Evolutionary conservation across 2,329 filamentous ascomycete species (phyloP), one percentile per base, ranked within the genome.

Genomic region (Fusarium temperatum): DNA sequence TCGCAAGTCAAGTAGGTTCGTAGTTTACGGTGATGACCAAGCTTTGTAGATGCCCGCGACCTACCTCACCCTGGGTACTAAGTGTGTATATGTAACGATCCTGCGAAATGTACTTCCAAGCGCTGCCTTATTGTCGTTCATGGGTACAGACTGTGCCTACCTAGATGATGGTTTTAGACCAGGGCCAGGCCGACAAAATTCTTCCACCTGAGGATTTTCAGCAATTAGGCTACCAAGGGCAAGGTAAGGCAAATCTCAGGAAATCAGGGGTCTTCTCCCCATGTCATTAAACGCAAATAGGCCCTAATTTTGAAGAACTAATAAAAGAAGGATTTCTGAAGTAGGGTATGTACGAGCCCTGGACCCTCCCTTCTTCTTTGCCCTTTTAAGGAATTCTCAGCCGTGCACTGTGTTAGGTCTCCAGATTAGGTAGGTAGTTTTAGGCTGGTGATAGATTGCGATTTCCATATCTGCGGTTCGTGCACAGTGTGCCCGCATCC

Each of bases 211-310:
- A 58, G 17, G 18, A 15, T 18, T 28, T 50, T 18, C 24, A 36
- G n/a, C 22, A 20, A 26, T 44, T 22, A 57, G 15, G 15, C 30
- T 35, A 11, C 26, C 9, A 67, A 48, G n/a, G 30, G 22, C 9
- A 67, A 48, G n/a, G 30, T 24, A 20, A 53, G n/a, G 51, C 51
- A 55, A 55, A 26, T 28, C 51, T 22, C 35, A n/a, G 24, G 50
- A 68, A 68, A 63, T 39, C 57, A 68, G 66, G 66, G 66, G 66
- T 68, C 66, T 32, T 50, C 28, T 32, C 22, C 47, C 63, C 66
- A 56, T 68, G 66, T 63, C 42, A 54, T 28, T 32, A 6, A 11
- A 30, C n/a, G 30, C 58, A 61, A 55, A 55, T 28, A 41, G 51
- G 35, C 24, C 35, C 36, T 28, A 28, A 28, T 54, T 39, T 35